Evolutionary conservation across 2,329 filamentous ascomycete genomes (phyloP), one percentile per base, ranked within the genome.

Genomic region (Paecilomyces sp.): DNA sequence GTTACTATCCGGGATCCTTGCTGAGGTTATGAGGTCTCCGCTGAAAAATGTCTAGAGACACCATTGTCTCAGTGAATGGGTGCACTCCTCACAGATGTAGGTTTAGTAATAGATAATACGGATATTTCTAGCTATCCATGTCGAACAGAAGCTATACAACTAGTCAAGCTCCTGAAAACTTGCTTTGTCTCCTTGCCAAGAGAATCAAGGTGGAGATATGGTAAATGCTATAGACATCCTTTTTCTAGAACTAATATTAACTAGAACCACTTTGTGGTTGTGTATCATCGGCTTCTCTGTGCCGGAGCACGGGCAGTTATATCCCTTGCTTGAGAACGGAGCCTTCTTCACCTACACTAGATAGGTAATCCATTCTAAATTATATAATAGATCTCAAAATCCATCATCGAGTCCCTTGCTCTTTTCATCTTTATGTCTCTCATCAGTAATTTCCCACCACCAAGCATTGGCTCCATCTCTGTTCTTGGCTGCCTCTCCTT

Each of bases 371-470:
- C 8, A 28, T 15, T 13, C 13, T 13, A 30, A n/a, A 3, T 22
- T 18, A 56, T 18, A 57, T 47, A 31, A 8, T 36, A 13, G 34
- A 57, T 47, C n/a, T 57, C 34, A 84, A 66, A 83, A 85, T 6
- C 78, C 79, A 70, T 85, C 83, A 3, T 76, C 67, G 58, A 84
- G 76, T 1, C 80, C 79, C 34, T 64, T 67, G 51, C 68, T 70
- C 71, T 76, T 79, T 69, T 87, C 84, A 54, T 73, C 70, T 52
- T 67, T 69, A 57, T 79, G 61, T 63, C 84, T 76, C 67, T 82
- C 80, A 8, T 71, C 70, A 64, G 84, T 83, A 41, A 79, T 68
- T 50, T 74, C 72, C 77, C 81, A 82, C 84, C 84, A 87, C 84
- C 84, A 86, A 60, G 74, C 73, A 72, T 84, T 77, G 36, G 77